Base-by-base conservation (phyloP, 345 rosid genomes). In the Eucalyptus lansdowneana region DNA sequence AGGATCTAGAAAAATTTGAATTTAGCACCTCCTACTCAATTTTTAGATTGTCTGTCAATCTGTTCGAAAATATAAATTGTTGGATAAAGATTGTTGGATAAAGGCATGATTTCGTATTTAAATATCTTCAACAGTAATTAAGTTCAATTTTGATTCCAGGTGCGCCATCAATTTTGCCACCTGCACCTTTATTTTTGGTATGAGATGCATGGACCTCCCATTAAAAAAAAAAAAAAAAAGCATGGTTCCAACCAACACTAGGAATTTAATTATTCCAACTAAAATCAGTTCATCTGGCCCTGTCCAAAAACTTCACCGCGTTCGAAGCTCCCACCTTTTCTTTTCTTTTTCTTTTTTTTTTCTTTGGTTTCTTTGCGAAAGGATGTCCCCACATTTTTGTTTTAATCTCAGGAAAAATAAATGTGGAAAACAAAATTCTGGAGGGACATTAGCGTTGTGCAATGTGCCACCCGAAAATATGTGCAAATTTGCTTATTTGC, bases 11-110 rank as follows among this genome's bases (percentile, higher is more conserved):
- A 9, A 72, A 69, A 34, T 3, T n/a, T 6, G 14, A 72, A 72
- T 34, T 34, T 42, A 17, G 13, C 2, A 72, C 14, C 1, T 72
- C 14, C 4, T 9, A 6, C 24, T 15, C 14, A 42, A 72, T 72
- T 3, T 10, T 10, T 3, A 6, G 5, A 34, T 72, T 19, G 10
- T 0, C n/a, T 3, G 1, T 0, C 0, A 5, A 72, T n/a, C 4
- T 72, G 0, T 72, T 19, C 0, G 2, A 69, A 69, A 34, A 21
- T 34, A 34, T 7, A 14, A 14, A 67, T 1, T 17, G 0, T 34
- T 69, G 6, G n/a, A n/a, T n/a, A n/a, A n/a, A n/a, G n/a, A n/a
- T n/a, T n/a, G n/a, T n/a, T n/a, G n/a, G 22, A 69, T 9, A 34
- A 16, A 69, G 0, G 6, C 44, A 16, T 69, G 24, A 69, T 69